Percentiles rank a stretch among this genome's conserved stretches.
phyloP scores from a whole-genome alignment of 1,284 basidiomycete genomes.

The Ustilago vetiveriae region DNA sequence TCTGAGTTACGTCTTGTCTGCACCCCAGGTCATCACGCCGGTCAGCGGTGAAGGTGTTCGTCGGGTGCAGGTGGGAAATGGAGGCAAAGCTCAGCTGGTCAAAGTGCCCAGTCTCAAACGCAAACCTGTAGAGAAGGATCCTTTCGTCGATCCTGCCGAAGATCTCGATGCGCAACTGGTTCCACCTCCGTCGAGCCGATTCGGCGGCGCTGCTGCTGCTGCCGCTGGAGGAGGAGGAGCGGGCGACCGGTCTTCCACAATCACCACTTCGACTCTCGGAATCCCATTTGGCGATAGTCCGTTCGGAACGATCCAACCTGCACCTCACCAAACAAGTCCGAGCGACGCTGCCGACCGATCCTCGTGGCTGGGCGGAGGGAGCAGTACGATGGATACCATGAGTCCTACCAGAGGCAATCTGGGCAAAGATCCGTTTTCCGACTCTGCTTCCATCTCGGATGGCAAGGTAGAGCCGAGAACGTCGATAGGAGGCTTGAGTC shows the following conservation, averaged over 20 bases:
- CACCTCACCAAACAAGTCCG: conserved; percentile 7
- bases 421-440: conserved; percentile 15
- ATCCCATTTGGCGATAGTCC: conserved; percentile 45
- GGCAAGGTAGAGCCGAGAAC: not conserved
- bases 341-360: conserved; percentile 11
- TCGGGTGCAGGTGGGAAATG: conserved; percentile 36
- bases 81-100: conserved; percentile 45
- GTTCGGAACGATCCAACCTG: conserved; percentile 6
- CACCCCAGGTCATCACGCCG: conserved; percentile 47
- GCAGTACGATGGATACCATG: not conserved
- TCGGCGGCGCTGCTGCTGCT: too few relatives aligned
- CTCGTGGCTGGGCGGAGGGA: conserved; percentile 10
- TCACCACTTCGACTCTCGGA: conserved; percentile 32
- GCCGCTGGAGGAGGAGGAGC: not conserved
- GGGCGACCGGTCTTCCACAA: conserved; percentile 2
- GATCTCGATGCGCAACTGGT: conserved; percentile 4
- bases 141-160: conserved; percentile 12
- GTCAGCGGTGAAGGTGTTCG: conserved; percentile 32
- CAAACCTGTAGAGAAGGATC: conserved; percentile 13
- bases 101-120: conserved; percentile 25
- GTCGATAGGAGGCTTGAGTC: conserved; percentile 26
- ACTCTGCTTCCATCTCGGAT: not conserved
- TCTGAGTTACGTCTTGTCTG: conserved; percentile 40
- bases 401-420: not conserved
- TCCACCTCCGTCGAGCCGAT: conserved; percentile 10